Evolutionary conservation across 768 basidiomycete genomes (phyloP), one percentile per base, ranked within the genome.

Genomic region (Russula brevipes): DNA sequence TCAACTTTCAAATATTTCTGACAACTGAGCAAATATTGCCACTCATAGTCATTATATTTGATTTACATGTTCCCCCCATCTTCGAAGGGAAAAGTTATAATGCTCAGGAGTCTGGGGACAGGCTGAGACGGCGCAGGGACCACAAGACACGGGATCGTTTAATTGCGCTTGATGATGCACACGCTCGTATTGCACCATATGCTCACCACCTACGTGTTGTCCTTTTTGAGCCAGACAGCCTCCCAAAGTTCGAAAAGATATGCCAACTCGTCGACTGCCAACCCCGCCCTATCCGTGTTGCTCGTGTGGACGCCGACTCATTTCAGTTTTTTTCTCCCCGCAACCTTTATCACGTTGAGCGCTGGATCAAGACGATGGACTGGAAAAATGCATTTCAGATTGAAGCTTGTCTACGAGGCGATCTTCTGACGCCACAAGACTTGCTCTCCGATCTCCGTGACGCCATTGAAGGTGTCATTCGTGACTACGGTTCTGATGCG

Each of bases 341-440:
- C 35, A 36, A 52, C 0, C 51, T 52, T 10, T 36, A n/a, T 10
- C 35, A 36, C 8, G 5, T 52, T n/a, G 35, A 36, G 35, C 51
- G 51, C 35, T 78, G 77, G 73, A 65, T 88, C 50, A 71, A 71
- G 33, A 72, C 70, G 10, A 77, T 85, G 46, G 76, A 80, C 16
- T 92, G 88, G 88, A 72, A 76, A 2, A 78, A 88, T 39, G 86
- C 85, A 1, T 93, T 91, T 70, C 91, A 94, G 72, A 74, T 91
- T 47, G 89, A 89, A 70, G 80, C 84, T 0, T 75, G 91, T 16
- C 72, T 93, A 11, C 82, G 77, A 38, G 87, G 88, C 63, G 81
- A 81, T 1, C 73, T 82, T 12, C 75, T 91, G 30, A 82, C 85
- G 63, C 84, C 89, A 0, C 72, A 73, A 11, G 86, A 90, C 49